Evolutionary conservation across 2,329 filamentous ascomycete genomes (phyloP), one percentile per base, ranked within the genome.

Genomic region (Botrytis cinerea): DNA sequence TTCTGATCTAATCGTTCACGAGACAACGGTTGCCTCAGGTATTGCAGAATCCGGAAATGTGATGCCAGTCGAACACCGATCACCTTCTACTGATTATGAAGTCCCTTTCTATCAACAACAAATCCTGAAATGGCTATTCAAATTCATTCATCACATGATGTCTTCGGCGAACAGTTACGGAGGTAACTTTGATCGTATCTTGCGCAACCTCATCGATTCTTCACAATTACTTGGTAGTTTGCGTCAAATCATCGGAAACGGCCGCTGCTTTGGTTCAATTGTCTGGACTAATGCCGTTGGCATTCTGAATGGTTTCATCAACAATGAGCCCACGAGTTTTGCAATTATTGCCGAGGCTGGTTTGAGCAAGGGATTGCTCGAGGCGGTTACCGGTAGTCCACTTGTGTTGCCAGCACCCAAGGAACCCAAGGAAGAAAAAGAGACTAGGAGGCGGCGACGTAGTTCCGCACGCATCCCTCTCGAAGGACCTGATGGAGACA

Each of bases 251-350:
- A 92, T 98, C 76, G 90, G 92, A 76, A 92, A 97, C 78, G 91
- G 93, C 54, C 86, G 86, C 70, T 86, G 91, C 54, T 99, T 95
- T 81, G 96, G 96, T 20, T 96, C 95, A 2, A 92, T 96, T 74
- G 94, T 98, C 8, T 99, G 96, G 96, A 97, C 94, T 67, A 95
- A 95, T 81, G 92, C 94, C 10, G 93, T 97, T 75, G 95, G 92
- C 72, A 95, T 98, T 73, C 85, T 99, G 69, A 96, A 93, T 80
- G 95, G 94, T 78, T 99, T 99, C 82, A 97, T 99, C 79, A 97
- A 99, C 83, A 98, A 98, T 80, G 96, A 99, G 80, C 96, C 96
- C 0, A 99, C 96, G 0, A 99, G 96, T 82, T 99, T 97, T 81
- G 92, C 94, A 43, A 94, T 97, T 38, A 96, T 99, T 76, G 94